phyloP scores from a whole-genome alignment of 371 early-diverging fungal genomes.

The Mucor circinelloides region DNA sequence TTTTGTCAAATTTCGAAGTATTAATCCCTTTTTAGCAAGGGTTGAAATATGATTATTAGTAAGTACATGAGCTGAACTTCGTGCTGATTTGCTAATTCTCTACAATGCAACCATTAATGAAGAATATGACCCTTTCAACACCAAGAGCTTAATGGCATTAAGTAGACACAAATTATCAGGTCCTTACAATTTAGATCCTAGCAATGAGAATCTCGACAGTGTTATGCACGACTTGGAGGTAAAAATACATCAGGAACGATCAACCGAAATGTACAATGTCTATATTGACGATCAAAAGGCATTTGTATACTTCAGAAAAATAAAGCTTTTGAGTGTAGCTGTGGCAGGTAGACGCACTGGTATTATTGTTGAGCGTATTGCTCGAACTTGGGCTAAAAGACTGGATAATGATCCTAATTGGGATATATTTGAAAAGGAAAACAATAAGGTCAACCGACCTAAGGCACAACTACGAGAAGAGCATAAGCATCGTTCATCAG shows the following conservation, averaged over 20 bases:
- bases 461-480: constrained; percentile 10
- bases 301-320: constrained; percentile 17
- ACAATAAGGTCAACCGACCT: background rate
- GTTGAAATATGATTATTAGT: too few species aligned
- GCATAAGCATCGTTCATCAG: background rate
- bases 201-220: background rate
- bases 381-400: constrained; percentile 9
- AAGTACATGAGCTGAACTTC: too few species aligned
- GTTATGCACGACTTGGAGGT: constrained; percentile 1
- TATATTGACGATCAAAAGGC: constrained; percentile 11
- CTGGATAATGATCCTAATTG: constrained; percentile 8
- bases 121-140: constrained; percentile 10
- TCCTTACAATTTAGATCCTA: constrained; percentile 1
- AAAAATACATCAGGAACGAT: background rate
- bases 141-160: constrained; percentile 1
- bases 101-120: too few species aligned
- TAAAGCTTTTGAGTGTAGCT: constrained; percentile 12
- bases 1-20: too few species aligned
- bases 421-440: constrained; percentile 11
- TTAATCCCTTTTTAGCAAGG: too few species aligned
- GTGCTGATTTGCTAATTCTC: too few species aligned
- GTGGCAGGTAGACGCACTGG: constrained; percentile 4
- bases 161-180: background rate
- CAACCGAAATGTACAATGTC: constrained; percentile 6
- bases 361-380: constrained; percentile 4